Base-by-base conservation (phyloP, 306 rosid genomes). In the Casuarina cunninghamiana region DNA sequence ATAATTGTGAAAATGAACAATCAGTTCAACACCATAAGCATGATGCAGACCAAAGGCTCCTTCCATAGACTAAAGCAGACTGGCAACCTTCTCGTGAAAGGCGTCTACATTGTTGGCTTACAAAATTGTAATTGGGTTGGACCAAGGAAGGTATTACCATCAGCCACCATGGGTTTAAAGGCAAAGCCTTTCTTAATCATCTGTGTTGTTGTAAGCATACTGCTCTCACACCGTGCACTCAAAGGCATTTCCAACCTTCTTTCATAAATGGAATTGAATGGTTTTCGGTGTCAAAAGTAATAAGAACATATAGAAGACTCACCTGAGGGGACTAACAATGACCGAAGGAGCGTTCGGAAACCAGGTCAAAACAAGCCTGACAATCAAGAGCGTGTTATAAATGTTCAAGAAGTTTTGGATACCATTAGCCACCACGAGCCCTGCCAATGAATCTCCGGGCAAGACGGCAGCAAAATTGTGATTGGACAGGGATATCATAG, bases 341-440 rank as follows among this genome's bases (percentile, higher is more conserved):
- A 88, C 92, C 72, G 96, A 86, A 81, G 99, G 97, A 53, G 96
- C 76, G 54, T 90, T 93, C 2, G 99, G 99, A 84, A 95, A 95
- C 97, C 97, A 95, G 42, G 99, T 93, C 86, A 93, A 82, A 75
- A 95, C 99, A 77, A 95, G 99, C 88, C 99, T 87, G 39, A 84
- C 91, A 75, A 95, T 75, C 69, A 95, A 85, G 49, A 95, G 82
- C 1, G 99, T 95, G 75, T 95, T 95, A 89, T 91, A 95, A 57
- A 93, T 77, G 84, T 82, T 93, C 87, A 95, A 87, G 89, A 95
- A 95, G 87, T 86, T 95, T n/a, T 9, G 26, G 32, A 95, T 48
- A 35, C 99, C 97, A 76, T 90, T 95, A 1, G 97, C 90, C 57
- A 91, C 97, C 26, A 93, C 96, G 2, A 93, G 57, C 58, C 97